Base-by-base conservation (phyloP, 169 alveolate genomes). In the Cryptosporidium viatorum region DNA sequence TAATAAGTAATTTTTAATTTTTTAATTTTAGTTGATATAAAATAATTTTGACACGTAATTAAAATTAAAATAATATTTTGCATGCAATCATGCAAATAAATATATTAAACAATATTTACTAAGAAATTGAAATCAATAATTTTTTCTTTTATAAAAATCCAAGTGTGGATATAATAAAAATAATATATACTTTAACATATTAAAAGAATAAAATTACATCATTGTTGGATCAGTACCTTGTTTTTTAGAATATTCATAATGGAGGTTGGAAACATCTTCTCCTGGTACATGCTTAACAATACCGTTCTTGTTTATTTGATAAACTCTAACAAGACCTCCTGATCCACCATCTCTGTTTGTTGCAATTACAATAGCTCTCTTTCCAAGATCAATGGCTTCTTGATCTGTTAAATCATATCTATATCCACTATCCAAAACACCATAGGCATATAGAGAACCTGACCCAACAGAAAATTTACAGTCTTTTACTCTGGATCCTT, bases 331-430 rank as follows among this genome's bases (percentile, higher is more conserved):
- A 85, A 95, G 97, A 67, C 99, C 99, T 39, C 99, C 99, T 29
- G 99, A 97, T 80, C 97, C 99, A 41, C 99, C 99, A 92, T 99
- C 99, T 91, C 99, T 96, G 91, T 97, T 98, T 18, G 99, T 98
- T 8, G 99, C 99, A 80, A 97, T 98, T 86, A 97, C 97, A 87
- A 99, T 99, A 26, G 99, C 99, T 75, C 99, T 95, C 50, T 96
- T 96, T 60, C 99, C 99, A 31, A 99, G 96, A 71, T 97, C 99
- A 39, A 98, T 98, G 0, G 99, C 99, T 84, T 99, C 98, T 23
- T 97, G 97, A 18, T 97, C 93, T 35, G 97, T 93, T 94, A 98
- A 84, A 92, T 98, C 99, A 85, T 58, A 96, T 85, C 96, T 93
- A 94, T 97, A 98, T 51, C 95, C 94, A 52, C 95, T 94, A 91